Conservation (phyloP, 192 early-diverging fungal species). For the Mortierella hygrophila region DNA sequence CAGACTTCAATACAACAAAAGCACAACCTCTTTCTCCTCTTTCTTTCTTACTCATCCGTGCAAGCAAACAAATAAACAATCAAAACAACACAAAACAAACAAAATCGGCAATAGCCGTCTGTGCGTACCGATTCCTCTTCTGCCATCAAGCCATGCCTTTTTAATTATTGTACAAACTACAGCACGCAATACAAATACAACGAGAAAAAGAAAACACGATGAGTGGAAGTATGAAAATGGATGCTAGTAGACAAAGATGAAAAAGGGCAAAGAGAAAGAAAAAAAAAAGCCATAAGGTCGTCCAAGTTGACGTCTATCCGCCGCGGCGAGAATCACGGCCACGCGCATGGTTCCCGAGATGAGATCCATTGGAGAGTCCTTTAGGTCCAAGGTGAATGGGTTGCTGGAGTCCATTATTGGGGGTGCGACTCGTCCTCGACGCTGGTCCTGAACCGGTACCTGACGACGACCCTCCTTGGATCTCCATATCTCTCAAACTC, state of each 20-base stretch:
- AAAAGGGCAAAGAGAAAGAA: background rate
- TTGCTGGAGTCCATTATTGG: constrained; percentile 26
- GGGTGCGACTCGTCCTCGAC: constrained; percentile 11
- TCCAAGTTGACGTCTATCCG: constrained; percentile 12
- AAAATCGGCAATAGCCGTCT: background rate
- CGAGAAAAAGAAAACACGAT: background rate
- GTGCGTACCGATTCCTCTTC: background rate
- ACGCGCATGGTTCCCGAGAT: constrained; percentile 28
- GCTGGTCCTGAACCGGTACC: background rate
- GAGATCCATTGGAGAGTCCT: constrained; percentile 18
- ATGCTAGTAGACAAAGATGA: background rate
- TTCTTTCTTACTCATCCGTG: background rate
- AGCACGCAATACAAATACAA: constrained; percentile 1
- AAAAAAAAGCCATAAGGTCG: background rate
- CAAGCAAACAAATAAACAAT: background rate
- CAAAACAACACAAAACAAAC: background rate
- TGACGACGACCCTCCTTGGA: constrained; percentile 14
- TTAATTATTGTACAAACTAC: background rate
- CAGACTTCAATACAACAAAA: background rate
- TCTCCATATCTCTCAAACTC: constrained; percentile 42
- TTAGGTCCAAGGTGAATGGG: constrained; percentile 34
- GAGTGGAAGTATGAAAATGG: background rate
- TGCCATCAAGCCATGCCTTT: background rate
- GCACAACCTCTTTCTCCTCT: no score
- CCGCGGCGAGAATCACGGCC: constrained; percentile 42